phyloP scores from a whole-genome alignment of 2,329 filamentous ascomycete species.

The Phoma sp. region DNA sequence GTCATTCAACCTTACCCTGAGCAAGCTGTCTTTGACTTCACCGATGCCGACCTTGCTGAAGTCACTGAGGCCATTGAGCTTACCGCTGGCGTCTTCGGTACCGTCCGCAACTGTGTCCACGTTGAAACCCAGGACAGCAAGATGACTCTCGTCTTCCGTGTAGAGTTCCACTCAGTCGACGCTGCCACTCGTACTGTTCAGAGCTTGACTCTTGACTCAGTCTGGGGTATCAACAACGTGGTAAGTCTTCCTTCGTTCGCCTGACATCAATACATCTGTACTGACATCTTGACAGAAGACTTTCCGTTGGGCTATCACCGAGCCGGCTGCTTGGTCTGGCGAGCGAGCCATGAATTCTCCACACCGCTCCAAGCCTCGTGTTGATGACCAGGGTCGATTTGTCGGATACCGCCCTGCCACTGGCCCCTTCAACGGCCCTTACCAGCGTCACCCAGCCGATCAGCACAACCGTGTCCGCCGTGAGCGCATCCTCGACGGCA shows the following conservation, averaged over 20 bases:
- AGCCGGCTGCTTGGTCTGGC: slow-evolving; percentile 28
- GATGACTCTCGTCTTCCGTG: slow-evolving; percentile 33
- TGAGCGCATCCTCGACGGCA: slow-evolving; percentile 50
- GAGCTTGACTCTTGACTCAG: slow-evolving; percentile 16
- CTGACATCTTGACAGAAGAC: slow-evolving; percentile 31
- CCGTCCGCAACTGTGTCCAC: slow-evolving; percentile 28
- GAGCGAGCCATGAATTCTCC: slow-evolving; percentile 29
- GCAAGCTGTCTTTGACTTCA: slow-evolving; percentile 22
- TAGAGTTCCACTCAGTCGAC: slow-evolving; percentile 43
- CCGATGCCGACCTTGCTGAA: slow-evolving; percentile 20
- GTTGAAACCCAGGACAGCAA: slow-evolving; percentile 24
- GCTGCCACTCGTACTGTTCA: slow-evolving; percentile 38
- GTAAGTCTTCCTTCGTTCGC: slow-evolving; percentile 19
- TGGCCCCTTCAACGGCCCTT: slow-evolving; percentile 1
- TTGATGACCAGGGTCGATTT: slow-evolving; percentile 34
- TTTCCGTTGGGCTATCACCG: slow-evolving; percentile 29
- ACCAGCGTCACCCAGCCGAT: slow-evolving; percentile 33
- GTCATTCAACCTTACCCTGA: slow-evolving; percentile 26
- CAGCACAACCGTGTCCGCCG: slow-evolving; percentile 51
- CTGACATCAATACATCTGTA: slow-evolving; percentile 9
- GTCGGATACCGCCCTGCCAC: slow-evolving; percentile 25
- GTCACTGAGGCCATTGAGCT: slow-evolving; percentile 23
- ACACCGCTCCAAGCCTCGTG: slow-evolving; percentile 27
- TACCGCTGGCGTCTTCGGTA: slow-evolving; percentile 27
- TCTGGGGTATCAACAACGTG: slow-evolving; percentile 22